These are phyloP conservation scores for Stagonosporopsis chrysanthemi DNA, from an alignment of 2,329 filamentous ascomycete genomes.

Conservation along the genomic window DNA sequence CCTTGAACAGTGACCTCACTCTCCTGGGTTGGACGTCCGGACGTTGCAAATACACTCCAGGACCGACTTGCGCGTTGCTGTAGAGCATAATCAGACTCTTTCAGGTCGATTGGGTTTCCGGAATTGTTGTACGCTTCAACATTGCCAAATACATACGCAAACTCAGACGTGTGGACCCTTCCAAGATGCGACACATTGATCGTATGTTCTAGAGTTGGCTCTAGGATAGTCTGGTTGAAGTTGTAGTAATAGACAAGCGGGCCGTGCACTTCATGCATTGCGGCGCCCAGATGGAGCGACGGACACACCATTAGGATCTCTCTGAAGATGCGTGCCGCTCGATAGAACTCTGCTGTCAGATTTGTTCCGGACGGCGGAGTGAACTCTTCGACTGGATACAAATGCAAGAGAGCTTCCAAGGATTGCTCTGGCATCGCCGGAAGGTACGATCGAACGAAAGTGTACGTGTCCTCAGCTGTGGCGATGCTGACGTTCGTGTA, in stretches of 20 bases:
- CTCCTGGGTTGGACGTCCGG: constrained; percentile 27
- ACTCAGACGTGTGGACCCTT: constrained; percentile 61
- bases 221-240: constrained; percentile 64
- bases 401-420: constrained; percentile 35
- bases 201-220: constrained; percentile 50
- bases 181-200: constrained; percentile 53
- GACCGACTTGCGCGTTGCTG: constrained; percentile 52
- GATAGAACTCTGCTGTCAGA: constrained; percentile 59
- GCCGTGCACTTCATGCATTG: constrained; percentile 50
- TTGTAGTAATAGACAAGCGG: constrained; percentile 58
- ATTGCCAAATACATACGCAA: constrained; percentile 60
- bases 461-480: constrained; percentile 50
- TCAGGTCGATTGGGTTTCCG: constrained; percentile 46
- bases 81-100: constrained; percentile 52
- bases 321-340: constrained; percentile 58
- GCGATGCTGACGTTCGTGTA: constrained; percentile 54
- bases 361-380: constrained; percentile 46
- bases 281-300: constrained; percentile 53
- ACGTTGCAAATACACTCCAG: constrained; percentile 58
- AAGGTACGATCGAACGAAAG: constrained; percentile 53
- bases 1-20: constrained; percentile 23
- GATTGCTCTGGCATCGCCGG: constrained; percentile 44
- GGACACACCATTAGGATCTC: constrained; percentile 62
- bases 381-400: constrained; percentile 56
- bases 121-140: constrained; percentile 53